phyloP scores from a whole-genome alignment of 2,329 filamentous ascomycete species.

The Epichloe typhina region DNA sequence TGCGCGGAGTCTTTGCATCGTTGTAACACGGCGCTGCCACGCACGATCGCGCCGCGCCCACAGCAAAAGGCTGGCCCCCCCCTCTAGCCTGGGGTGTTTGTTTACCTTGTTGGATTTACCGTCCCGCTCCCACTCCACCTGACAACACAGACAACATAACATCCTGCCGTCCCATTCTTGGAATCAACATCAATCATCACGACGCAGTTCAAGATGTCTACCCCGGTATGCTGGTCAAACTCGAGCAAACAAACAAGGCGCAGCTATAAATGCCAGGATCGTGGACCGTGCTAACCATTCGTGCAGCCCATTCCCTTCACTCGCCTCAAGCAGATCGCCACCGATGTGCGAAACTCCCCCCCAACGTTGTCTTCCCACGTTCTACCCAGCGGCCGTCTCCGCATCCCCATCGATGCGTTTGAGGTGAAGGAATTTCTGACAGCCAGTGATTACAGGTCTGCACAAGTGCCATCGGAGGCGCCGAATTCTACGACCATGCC shows the following conservation, averaged over 20 bases:
- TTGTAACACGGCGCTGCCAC: neutral
- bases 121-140: neutral
- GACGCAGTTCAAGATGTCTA: slow-evolving; percentile 20
- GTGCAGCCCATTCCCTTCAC: slow-evolving; percentile 59
- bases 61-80: neutral
- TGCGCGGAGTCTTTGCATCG: no score
- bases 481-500: slow-evolving; percentile 74
- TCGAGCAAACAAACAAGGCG: neutral
- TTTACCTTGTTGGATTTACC: neutral
- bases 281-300: neutral
- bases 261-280: neutral
- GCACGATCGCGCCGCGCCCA: neutral
- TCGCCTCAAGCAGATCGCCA: slow-evolving; percentile 73
- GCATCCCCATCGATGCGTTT: neutral
- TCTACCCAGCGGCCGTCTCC: neutral
- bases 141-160: neutral
- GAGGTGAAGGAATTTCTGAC: neutral
- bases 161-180: neutral
- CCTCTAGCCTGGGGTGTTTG: neutral
- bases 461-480: slow-evolving; percentile 58
- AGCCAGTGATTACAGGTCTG: slow-evolving; percentile 51
- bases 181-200: slow-evolving; percentile 4
- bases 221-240: slow-evolving; percentile 18
- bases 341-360: slow-evolving; percentile 47
- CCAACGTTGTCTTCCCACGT: neutral